Conservation (phyloP, 2,329 filamentous ascomycete species). For the Beauveria sp. region DNA sequence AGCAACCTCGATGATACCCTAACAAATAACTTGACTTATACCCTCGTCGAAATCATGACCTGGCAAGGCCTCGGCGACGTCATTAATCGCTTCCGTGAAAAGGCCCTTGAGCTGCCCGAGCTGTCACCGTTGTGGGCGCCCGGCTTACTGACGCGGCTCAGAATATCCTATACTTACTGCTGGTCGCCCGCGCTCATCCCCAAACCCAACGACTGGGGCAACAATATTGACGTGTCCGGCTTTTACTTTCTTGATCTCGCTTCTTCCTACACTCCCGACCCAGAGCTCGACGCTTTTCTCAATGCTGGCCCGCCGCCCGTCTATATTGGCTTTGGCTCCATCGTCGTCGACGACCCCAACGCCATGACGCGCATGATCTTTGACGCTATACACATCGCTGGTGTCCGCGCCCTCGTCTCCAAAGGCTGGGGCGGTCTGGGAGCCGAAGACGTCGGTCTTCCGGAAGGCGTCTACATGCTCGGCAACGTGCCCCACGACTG, state of each 20-base stretch:
- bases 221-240: constrained; percentile 64
- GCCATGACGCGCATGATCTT: constrained; percentile 65
- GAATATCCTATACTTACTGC: constrained; percentile 82
- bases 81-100: constrained; percentile 78
- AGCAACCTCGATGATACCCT: constrained; percentile 69
- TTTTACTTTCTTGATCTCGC: constrained; percentile 70
- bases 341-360: constrained; percentile 70
- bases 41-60: constrained; percentile 82
- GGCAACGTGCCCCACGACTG: constrained; percentile 85
- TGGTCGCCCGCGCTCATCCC: constrained; percentile 80
- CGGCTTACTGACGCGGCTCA: constrained; percentile 66
- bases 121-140: constrained; percentile 79
- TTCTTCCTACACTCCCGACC: constrained; percentile 56
- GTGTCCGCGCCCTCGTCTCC: constrained; percentile 72
- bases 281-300: constrained; percentile 60
- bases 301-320: constrained; percentile 62
- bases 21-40: constrained; percentile 78
- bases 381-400: constrained; percentile 57
- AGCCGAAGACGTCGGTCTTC: constrained; percentile 60
- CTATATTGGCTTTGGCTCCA: constrained; percentile 79
- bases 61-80: constrained; percentile 90
- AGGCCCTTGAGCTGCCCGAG: constrained; percentile 65
- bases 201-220: constrained; percentile 69
- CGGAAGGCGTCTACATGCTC: constrained; percentile 72
- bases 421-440: constrained; percentile 86